These are phyloP conservation scores for Epithele typhae DNA, from an alignment of 768 basidiomycete species.

Conservation along the genomic window DNA sequence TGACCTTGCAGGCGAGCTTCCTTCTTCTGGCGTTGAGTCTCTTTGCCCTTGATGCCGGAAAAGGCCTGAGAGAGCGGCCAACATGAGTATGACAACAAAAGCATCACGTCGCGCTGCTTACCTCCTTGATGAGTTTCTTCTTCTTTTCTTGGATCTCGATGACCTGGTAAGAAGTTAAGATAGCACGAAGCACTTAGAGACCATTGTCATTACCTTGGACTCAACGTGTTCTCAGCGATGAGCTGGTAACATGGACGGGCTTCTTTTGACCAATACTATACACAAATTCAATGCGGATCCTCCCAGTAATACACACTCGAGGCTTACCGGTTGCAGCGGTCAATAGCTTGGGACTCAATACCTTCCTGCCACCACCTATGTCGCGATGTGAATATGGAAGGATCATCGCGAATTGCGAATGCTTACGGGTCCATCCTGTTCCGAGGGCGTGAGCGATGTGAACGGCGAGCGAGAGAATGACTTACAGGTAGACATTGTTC, in stretches of 20 bases:
- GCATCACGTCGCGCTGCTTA: too few relatives aligned
- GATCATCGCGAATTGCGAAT: neutral
- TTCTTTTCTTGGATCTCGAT: constrained; percentile 87
- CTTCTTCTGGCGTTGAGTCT: constrained; percentile 70
- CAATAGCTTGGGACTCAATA: constrained; percentile 82
- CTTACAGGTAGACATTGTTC: constrained; percentile 80
- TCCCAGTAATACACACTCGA: neutral
- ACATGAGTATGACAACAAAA: too few relatives aligned
- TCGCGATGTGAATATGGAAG: neutral
- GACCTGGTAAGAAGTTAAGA: constrained; percentile 36
- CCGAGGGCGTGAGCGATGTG: constrained; percentile 11
- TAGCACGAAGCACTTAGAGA: too few relatives aligned
- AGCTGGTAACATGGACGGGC: constrained; percentile 85
- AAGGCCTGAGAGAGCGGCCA: constrained; percentile 69
- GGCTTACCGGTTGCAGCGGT: constrained; percentile 64
- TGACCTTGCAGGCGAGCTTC: constrained; percentile 80
- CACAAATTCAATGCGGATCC: too few relatives aligned
- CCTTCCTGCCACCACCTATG: constrained; percentile 85
- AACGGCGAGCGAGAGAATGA: constrained; percentile 11
- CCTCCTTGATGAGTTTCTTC: constrained; percentile 74
- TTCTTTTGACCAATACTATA: constrained; percentile 75
- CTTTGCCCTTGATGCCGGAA: constrained; percentile 72
- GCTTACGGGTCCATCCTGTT: constrained; percentile 80
- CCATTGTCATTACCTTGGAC: constrained; percentile 50
- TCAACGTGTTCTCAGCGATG: constrained; percentile 90